phyloP scores from a whole-genome alignment of 176 grass and related monocot species.

The Tuctoria greenei region DNA sequence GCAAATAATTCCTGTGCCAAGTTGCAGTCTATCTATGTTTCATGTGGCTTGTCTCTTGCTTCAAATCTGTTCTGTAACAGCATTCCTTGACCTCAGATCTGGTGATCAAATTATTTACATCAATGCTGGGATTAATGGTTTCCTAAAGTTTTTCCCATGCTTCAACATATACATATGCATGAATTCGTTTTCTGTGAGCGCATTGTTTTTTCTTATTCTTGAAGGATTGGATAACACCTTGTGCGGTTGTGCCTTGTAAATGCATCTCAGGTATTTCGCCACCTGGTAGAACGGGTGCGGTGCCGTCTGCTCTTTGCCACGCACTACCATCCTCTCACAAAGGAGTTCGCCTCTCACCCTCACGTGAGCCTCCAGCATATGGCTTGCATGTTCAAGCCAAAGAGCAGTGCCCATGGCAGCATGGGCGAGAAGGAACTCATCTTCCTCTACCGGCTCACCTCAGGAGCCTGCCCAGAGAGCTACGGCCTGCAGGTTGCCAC shows the following conservation, averaged over 20 bases:
- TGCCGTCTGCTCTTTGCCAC: constrained; percentile 91
- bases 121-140: background rate
- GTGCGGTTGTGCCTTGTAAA: constrained; percentile 6
- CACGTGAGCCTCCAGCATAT: constrained; percentile 84
- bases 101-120: no score
- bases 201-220: background rate
- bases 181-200: background rate
- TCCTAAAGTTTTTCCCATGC: background rate
- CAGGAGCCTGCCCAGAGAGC: constrained; percentile 80
- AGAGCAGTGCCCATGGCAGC: constrained; percentile 11
- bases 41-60: no score
- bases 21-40: no score
- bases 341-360: constrained; percentile 90
- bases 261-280: constrained; percentile 73
- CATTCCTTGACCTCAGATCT: no score
- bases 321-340: constrained; percentile 88
- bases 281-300: constrained; percentile 72
- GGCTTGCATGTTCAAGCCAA: constrained; percentile 70
- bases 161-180: background rate
- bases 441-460: constrained; percentile 75
- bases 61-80: no score
- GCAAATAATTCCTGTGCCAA: no score
- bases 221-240: background rate
- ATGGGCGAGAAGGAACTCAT: constrained; percentile 48
- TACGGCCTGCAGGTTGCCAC: constrained; percentile 86